Evolutionary conservation across 73 alveolate species (phyloP).

Genomic region (Halteria grandinella): DNA sequence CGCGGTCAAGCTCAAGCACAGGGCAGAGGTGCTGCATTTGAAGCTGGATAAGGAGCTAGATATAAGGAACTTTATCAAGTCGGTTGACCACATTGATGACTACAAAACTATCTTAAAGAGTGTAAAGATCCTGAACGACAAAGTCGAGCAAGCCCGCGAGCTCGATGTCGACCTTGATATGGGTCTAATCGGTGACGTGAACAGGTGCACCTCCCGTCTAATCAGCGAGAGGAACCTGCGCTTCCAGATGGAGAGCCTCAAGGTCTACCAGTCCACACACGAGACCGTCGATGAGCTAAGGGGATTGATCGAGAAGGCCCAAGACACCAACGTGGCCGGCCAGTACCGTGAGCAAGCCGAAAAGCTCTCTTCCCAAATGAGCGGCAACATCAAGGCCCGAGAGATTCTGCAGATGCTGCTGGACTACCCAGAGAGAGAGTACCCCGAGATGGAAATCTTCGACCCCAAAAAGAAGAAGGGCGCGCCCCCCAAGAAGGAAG

Average conservation of each 20-base stretch:
- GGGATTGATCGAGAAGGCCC: slow-evolving; percentile 70
- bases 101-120: slow-evolving; percentile 79
- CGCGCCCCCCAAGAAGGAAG: slow-evolving; percentile 67
- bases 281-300: slow-evolving; percentile 75
- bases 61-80: slow-evolving; percentile 60
- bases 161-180: slow-evolving; percentile 71
- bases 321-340: slow-evolving; percentile 77
- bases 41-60: slow-evolving; percentile 79
- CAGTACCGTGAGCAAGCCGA: slow-evolving; percentile 79
- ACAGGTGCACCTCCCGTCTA: slow-evolving; percentile 75
- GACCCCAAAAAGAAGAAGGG: slow-evolving; percentile 81
- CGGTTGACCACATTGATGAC: slow-evolving; percentile 64
- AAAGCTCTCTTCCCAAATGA: slow-evolving; percentile 80
- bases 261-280: slow-evolving; percentile 59
- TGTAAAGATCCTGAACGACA: slow-evolving; percentile 68
- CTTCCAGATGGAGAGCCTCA: slow-evolving; percentile 74
- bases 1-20: slow-evolving; percentile 78
- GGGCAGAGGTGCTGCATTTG: slow-evolving; percentile 71
- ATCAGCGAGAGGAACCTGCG: slow-evolving; percentile 81
- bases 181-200: slow-evolving; percentile 62
- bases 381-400: slow-evolving; percentile 85
- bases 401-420: slow-evolving; percentile 83
- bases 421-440: slow-evolving; percentile 93
- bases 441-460: slow-evolving; percentile 87
- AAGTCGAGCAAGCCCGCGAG: slow-evolving; percentile 69